phyloP scores from a whole-genome alignment of 2,329 filamentous ascomycete genomes.

The Botrytis byssoidea region DNA sequence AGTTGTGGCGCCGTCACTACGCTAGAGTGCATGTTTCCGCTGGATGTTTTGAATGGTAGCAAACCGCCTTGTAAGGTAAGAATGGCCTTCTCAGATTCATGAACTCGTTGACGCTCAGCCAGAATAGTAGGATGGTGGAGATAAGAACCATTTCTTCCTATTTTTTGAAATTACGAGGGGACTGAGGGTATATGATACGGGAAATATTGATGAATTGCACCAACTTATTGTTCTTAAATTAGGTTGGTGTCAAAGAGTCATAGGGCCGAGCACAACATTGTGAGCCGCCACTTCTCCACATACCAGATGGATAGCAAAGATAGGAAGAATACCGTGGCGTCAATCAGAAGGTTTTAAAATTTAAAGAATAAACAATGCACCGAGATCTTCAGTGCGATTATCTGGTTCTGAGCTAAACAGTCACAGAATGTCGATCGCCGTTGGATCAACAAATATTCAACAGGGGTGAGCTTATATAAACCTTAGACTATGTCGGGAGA shows the following conservation, averaged over 20 bases:
- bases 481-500: not conserved
- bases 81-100: not conserved
- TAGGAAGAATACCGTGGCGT: not conserved
- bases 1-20: not conserved
- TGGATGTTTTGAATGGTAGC: not conserved
- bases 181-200: not conserved
- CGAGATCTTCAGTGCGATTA: not conserved
- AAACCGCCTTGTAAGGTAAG: not conserved
- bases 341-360: not conserved
- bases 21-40: not conserved
- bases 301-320: not conserved
- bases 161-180: not conserved
- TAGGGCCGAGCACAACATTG: not conserved
- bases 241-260: not conserved
- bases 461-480: not conserved
- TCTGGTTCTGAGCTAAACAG: not conserved
- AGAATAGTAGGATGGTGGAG: not conserved
- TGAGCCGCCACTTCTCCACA: not conserved
- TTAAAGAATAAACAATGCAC: not conserved
- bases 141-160: not conserved
- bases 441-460: not conserved
- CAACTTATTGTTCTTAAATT: not conserved
- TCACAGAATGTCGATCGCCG: not conserved
- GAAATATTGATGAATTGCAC: not conserved
- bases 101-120: not conserved